Evolutionary conservation across 176 grass and related monocot species (phyloP).

Genomic region (Pharus latifolius): DNA sequence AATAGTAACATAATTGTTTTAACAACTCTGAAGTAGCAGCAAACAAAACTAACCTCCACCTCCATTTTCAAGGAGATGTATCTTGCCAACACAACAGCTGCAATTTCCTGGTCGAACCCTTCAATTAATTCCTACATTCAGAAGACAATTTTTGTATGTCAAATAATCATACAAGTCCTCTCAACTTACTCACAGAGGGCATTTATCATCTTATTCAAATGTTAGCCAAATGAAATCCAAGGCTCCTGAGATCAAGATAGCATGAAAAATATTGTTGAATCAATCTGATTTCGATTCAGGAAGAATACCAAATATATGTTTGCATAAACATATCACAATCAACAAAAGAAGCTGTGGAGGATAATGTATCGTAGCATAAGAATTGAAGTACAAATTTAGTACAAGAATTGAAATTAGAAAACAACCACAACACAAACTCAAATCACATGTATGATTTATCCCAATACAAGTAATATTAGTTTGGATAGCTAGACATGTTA

Average conservation of each 20-base stretch:
- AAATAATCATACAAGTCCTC: too few relatives aligned
- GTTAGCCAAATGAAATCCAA: background rate
- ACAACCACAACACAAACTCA: background rate
- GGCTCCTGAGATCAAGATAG: too few relatives aligned
- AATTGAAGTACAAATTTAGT: too few relatives aligned
- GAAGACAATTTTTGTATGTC: background rate
- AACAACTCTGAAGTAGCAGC: too few relatives aligned
- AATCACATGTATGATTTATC: background rate
- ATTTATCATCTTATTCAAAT: background rate
- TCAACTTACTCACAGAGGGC: too few relatives aligned
- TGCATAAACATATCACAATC: background rate
- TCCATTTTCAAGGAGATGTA: slow-evolving; percentile 99
- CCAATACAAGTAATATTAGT: background rate
- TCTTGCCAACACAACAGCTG: slow-evolving; percentile 91
- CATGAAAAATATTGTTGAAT: background rate
- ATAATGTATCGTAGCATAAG: too few relatives aligned
- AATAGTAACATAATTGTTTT: too few relatives aligned
- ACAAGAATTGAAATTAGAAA: too few relatives aligned
- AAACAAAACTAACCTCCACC: slow-evolving; percentile 62
- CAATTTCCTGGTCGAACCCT: slow-evolving; percentile 97
- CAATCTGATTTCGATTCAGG: background rate
- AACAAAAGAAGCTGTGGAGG: background rate
- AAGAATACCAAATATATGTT: background rate
- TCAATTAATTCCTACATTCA: slow-evolving; percentile 70
- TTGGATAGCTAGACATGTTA: background rate